Evolutionary conservation across 768 basidiomycete species (phyloP).

Genomic region (Floccularia luteovirens): DNA sequence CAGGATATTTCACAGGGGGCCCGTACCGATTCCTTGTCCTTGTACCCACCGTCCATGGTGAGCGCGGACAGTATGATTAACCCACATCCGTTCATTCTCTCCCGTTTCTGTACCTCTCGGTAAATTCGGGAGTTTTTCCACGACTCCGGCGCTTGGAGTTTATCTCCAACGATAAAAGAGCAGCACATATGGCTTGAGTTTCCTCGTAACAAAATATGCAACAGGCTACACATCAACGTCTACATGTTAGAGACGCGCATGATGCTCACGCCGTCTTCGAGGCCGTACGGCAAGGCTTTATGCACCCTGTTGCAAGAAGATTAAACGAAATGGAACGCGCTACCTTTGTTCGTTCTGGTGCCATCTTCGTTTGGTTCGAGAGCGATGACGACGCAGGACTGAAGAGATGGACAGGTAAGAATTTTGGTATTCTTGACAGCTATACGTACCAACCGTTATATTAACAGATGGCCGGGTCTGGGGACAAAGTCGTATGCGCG

Average conservation of each 20-base stretch:
- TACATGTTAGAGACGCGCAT: slow-evolving; percentile 58
- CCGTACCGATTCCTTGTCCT: slow-evolving; percentile 23
- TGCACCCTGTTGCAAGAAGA: slow-evolving; percentile 43
- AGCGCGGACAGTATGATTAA: slow-evolving; percentile 15
- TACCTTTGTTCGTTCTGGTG: slow-evolving; percentile 48
- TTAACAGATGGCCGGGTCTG: slow-evolving; percentile 57
- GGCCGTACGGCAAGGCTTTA: slow-evolving; percentile 49
- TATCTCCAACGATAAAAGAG: slow-evolving; percentile 17
- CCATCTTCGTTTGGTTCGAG: slow-evolving; percentile 68
- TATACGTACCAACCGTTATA: too few relatives aligned
- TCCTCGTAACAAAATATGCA: slow-evolving; percentile 30
- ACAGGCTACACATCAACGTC: slow-evolving; percentile 54
- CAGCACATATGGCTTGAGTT: slow-evolving; percentile 3
- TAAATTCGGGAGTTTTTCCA: slow-evolving; percentile 10
- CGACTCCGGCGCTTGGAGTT: slow-evolving; percentile 17
- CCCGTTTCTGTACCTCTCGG: slow-evolving; percentile 6
- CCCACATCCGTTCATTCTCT: slow-evolving; percentile 5
- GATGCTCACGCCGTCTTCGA: slow-evolving; percentile 64
- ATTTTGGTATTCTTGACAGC: too few relatives aligned
- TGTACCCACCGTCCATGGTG: slow-evolving; percentile 15
- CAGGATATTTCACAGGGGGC: slow-evolving; percentile 15
- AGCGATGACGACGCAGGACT: slow-evolving; percentile 58
- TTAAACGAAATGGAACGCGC: slow-evolving; percentile 56
- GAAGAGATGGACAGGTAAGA: slow-evolving; percentile 55
- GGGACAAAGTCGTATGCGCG: slow-evolving; percentile 63